Conservation (phyloP, 1,139 yeast genomes). For the Meyerozyma elateridarum region DNA sequence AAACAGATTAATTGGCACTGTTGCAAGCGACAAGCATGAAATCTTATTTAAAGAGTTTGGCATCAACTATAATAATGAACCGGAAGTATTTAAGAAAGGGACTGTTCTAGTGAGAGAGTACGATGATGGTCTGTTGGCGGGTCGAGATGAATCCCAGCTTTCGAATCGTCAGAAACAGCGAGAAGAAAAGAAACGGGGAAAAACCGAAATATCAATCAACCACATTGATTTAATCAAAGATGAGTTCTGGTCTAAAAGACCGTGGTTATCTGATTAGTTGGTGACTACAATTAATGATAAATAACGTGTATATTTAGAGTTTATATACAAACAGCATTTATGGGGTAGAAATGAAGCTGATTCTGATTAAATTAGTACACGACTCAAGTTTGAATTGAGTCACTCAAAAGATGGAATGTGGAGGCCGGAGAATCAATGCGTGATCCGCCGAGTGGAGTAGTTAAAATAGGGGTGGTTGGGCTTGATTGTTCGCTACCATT, state of each 20-base stretch:
- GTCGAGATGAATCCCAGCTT: conserved; percentile 17
- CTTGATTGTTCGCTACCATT: conserved; percentile 16
- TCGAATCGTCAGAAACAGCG: conserved; percentile 49
- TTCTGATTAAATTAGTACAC: conserved; percentile 1
- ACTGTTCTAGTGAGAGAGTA: conserved; percentile 62
- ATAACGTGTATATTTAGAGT: not conserved
- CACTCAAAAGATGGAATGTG: conserved; percentile 30
- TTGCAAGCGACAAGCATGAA: conserved; percentile 83
- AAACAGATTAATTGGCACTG: conserved; percentile 62
- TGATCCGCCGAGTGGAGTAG: conserved; percentile 5
- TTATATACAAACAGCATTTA: not conserved
- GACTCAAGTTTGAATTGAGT: conserved; percentile 27
- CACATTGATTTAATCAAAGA: conserved; percentile 60
- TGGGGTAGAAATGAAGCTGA: conserved; percentile 1
- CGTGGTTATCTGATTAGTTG: conserved; percentile 24
- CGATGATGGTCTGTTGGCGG: conserved; percentile 11
- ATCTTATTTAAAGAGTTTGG: conserved; percentile 72
- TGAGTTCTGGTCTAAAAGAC: conserved; percentile 49
- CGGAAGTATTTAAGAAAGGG: conserved; percentile 84
- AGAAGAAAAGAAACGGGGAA: conserved; percentile 41
- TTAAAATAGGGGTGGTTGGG: conserved; percentile 6
- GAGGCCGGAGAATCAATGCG: conserved; percentile 19
- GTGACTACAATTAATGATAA: not conserved
- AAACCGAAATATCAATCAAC: conserved; percentile 39
- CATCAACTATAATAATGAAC: conserved; percentile 86